Conservation (phyloP, 495 filamentous ascomycete species). For the Aspergillus nidulans region DNA sequence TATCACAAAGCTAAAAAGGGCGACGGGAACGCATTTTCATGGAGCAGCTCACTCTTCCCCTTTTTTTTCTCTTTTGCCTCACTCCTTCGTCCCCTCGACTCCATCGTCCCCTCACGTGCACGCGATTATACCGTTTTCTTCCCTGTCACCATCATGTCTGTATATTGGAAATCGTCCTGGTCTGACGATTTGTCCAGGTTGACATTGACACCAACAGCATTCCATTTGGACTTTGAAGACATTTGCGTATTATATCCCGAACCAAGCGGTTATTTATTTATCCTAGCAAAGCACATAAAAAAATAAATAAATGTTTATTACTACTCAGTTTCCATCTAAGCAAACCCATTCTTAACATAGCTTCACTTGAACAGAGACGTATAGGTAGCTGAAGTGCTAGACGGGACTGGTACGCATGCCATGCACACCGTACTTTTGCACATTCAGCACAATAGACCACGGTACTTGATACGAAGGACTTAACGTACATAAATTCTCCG, state of each 20-base stretch:
- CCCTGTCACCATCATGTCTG: constrained; percentile 10
- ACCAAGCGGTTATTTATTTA: constrained; percentile 20
- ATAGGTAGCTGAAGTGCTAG: too few species aligned
- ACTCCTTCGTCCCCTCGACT: too few species aligned
- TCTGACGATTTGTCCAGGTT: constrained; percentile 19
- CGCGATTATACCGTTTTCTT: neutral
- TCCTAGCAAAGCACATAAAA: constrained; percentile 9
- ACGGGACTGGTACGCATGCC: neutral
- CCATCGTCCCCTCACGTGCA: neutral
- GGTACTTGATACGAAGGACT: neutral
- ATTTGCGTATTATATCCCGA: constrained; percentile 25
- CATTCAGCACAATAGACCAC: neutral
- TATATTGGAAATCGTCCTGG: constrained; percentile 26
- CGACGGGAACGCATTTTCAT: constrained; percentile 20
- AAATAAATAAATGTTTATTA: constrained; percentile 7
- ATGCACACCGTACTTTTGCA: neutral
- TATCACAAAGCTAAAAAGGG: constrained; percentile 10
- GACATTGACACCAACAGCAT: constrained; percentile 4
- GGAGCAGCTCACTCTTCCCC: constrained; percentile 19
- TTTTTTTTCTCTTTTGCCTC: constrained; percentile 11
- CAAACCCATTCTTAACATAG: too few species aligned
- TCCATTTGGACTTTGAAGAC: constrained; percentile 24
- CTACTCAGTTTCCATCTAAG: neutral
- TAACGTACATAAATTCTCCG: neutral
- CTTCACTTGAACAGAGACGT: too few species aligned